Base-by-base conservation (phyloP, 345 rosid species). In the Melastoma malabathricum region DNA sequence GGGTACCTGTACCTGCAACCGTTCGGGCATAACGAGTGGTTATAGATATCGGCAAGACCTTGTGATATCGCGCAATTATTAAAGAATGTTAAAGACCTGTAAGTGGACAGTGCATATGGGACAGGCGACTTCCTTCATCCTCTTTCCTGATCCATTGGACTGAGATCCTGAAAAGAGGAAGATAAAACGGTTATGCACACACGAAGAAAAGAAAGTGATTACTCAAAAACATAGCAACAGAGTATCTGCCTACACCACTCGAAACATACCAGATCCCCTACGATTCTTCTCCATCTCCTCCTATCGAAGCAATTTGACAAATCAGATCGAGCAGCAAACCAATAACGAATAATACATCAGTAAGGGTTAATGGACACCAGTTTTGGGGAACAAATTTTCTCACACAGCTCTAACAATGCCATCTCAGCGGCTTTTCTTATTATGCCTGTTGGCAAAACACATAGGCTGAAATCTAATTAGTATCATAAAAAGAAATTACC, bases 221-320 rank as follows among this genome's bases (percentile, higher is more conserved):
- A 13, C 22, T 43, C 14, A 34, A 5, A 47, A 18, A 17, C 19
- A 34, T 34, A 34, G 15, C 12, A 9, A 55, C 31, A 44, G 16
- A 15, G 7, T 7, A 29, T 44, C 9, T 34, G 34, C 44, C 47
- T 17, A 31, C 1, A 1, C 23, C 10, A 22, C 18, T 18, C 51
- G 48, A 39, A 20, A 43, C 39, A 56, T 77, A 89, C 96, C 86
- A 63, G 85, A 67, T 46, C 83, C 62, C 70, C 69, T 78, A 43
- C 89, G 84, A 63, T 87, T 87, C 62, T 34, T 92, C 75, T 84
- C 95, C 98, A 92, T 75, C 79, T 92, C 98, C 87, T 87, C 98
- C 98, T 92, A 80, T 60, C 62, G 68, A 34, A 17, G n/a, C 39
- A 65, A 52, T 31, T 14, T 34, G 12, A 34, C 12, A 6, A 7